phyloP scores from a whole-genome alignment of 2,329 filamentous ascomycete species.

The Neoarthrinium moseri region DNA sequence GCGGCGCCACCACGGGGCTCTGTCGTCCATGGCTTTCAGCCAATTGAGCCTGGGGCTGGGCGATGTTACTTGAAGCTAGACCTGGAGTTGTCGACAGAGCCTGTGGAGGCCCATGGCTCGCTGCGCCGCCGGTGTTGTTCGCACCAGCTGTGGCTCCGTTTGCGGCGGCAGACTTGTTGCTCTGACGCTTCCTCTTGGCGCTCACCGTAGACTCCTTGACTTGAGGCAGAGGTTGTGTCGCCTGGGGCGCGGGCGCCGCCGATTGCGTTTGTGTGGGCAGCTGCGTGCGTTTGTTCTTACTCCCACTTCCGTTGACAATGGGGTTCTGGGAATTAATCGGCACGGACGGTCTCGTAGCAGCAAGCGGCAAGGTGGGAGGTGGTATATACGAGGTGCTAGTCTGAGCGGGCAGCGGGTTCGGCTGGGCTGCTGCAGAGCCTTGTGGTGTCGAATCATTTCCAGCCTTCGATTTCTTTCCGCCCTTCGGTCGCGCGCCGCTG shows the following conservation, averaged over 20 bases:
- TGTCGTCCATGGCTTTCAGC: too few relatives aligned
- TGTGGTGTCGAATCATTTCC: slow-evolving; percentile 10
- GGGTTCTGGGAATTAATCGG: slow-evolving; percentile 1
- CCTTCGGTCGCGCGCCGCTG: slow-evolving; percentile 34
- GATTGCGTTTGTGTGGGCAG: slow-evolving; percentile 11
- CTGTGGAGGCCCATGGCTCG: too few relatives aligned
- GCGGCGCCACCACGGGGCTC: slow-evolving; percentile 13
- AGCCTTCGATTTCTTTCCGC: slow-evolving; percentile 32
- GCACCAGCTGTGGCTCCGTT: slow-evolving; percentile 12
- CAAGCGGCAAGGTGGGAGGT: slow-evolving; percentile 10
- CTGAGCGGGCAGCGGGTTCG: not conserved
- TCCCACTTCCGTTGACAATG: slow-evolving; percentile 14
- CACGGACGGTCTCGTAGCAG: not conserved
- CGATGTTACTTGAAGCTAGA: not conserved
- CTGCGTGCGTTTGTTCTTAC: slow-evolving; percentile 18
- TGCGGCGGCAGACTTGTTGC: slow-evolving; percentile 13
- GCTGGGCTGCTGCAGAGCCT: not conserved
- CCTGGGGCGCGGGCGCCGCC: slow-evolving; percentile 1
- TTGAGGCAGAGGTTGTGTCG: slow-evolving; percentile 14
- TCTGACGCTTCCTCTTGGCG: slow-evolving; percentile 30
- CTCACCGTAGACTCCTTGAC: slow-evolving; percentile 30
- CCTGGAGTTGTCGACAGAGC: too few relatives aligned
- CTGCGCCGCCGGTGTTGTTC: not conserved
- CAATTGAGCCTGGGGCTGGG: not conserved
- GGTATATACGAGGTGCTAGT: slow-evolving; percentile 14